These are phyloP conservation scores for Entomortierella chlamydospora DNA, from an alignment of 192 early-diverging fungal species.

Conservation along the genomic window DNA sequence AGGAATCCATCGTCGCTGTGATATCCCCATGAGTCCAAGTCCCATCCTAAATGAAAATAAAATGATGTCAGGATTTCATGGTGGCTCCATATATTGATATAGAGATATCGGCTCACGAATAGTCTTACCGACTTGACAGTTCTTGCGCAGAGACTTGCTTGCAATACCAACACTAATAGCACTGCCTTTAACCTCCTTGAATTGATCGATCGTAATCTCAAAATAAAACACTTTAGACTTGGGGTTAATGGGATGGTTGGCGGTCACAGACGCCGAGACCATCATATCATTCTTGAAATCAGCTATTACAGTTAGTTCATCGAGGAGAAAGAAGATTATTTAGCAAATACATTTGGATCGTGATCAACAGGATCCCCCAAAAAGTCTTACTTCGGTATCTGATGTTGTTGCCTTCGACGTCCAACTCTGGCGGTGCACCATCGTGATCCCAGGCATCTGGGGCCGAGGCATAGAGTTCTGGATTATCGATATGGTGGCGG, in stretches of 20 bases:
- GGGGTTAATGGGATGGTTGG: slow-evolving; percentile 50
- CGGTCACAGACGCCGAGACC: slow-evolving; percentile 50
- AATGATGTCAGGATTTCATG: no score
- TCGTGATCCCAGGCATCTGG: slow-evolving; percentile 51
- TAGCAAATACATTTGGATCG: no score
- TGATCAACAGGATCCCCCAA: no score
- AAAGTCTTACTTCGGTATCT: slow-evolving; percentile 36
- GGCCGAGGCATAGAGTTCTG: slow-evolving; percentile 20
- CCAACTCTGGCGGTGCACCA: slow-evolving; percentile 46
- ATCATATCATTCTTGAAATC: slow-evolving; percentile 55
- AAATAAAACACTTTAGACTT: slow-evolving; percentile 42
- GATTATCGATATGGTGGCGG: slow-evolving; percentile 8
- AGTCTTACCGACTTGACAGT: slow-evolving; percentile 48
- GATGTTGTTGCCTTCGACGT: slow-evolving; percentile 50
- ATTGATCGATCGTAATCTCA: slow-evolving; percentile 41
- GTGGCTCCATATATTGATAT: background rate
- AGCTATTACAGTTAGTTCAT: slow-evolving; percentile 14
- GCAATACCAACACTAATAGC: slow-evolving; percentile 49
- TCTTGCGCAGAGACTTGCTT: slow-evolving; percentile 46
- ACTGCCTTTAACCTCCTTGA: slow-evolving; percentile 51
- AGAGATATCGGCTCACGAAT: no score
- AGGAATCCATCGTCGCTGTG: slow-evolving; percentile 47
- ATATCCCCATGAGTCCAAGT: slow-evolving; percentile 50
- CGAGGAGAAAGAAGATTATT: background rate
- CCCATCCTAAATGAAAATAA: no score